Base-by-base conservation (phyloP, 2,329 filamentous ascomycete genomes). In the Biscogniauxia marginata region DNA sequence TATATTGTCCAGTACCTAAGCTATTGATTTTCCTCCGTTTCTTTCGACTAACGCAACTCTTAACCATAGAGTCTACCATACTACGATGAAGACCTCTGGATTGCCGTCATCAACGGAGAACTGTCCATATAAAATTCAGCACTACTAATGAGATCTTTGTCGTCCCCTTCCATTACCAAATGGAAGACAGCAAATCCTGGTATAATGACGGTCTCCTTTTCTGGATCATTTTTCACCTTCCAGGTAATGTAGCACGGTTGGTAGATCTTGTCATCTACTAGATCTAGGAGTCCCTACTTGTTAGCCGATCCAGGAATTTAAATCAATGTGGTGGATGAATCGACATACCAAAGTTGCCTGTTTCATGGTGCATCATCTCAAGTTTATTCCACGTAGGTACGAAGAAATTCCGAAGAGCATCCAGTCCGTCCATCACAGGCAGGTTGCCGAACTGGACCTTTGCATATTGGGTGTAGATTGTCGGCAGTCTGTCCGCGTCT, bases 191-290 rank as follows among this genome's bases (percentile, higher is more conserved):
- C 62, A 51, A 63, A 56, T 11, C 58, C 63, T n/a, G 62, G 58
- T 5, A 66, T 52, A 6, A 30, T 21, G 21, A 66, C 47, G 45
- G 47, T 56, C 52, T 65, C 64, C 39, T 57, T 59, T 51, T 61
- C 56, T n/a, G 60, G 63, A 49, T 66, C 63, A 13, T 58, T 55
- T 39, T 66, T 64, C 18, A 63, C 60, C 34, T 55, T 49, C 62
- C 63, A 66, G 3, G 63, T 62, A 49, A 66, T 62, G 13, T 58
- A 59, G 22, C 64, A 66, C 25, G 60, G 49, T 43, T 63, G 59
- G 30, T 65, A 65, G 50, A 65, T 66, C 53, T 53, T 63, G 43
- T 65, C 58, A 7, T 55, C 62, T 8, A 63, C 44, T 48, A 65
- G 54, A 43, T 66, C 63, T 64, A 44, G 1, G 39, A 30, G 2